These are phyloP conservation scores for Xylaria castorea DNA, from an alignment of 495 filamentous ascomycete genomes.

Conservation along the genomic window DNA sequence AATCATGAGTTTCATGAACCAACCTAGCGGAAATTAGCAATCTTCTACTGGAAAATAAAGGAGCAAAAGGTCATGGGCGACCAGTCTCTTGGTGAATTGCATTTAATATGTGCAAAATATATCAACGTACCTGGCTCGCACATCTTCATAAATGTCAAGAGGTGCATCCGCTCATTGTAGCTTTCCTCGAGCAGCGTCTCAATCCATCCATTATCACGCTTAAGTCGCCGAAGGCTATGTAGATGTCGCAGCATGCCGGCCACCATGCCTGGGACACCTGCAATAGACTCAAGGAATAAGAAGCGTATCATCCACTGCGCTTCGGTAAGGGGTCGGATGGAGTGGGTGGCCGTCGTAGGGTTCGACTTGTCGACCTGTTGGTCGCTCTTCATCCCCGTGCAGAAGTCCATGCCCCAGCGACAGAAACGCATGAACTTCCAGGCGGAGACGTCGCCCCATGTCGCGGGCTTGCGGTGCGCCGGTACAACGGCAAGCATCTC, in stretches of 20 bases:
- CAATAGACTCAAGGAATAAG: constrained; percentile 93
- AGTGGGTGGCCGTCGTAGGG: constrained; percentile 51
- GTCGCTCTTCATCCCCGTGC: constrained; percentile 51
- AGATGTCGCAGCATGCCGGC: constrained; percentile 92
- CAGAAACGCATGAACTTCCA: constrained; percentile 51
- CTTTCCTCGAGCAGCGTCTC: constrained; percentile 93
- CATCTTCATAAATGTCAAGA: constrained; percentile 93
- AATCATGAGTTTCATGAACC: constrained; percentile 88
- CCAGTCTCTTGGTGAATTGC: constrained; percentile 43
- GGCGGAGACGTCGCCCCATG: constrained; percentile 51
- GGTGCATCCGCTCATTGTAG: constrained; percentile 96
- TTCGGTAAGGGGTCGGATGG: constrained; percentile 54
- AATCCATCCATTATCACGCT: constrained; percentile 97
- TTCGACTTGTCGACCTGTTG: constrained; percentile 55
- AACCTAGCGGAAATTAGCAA: constrained; percentile 43
- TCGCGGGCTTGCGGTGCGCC: constrained; percentile 46
- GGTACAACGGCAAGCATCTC: constrained; percentile 53
- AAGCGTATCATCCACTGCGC: constrained; percentile 72
- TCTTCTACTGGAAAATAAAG: not conserved
- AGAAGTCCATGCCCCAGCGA: constrained; percentile 56
- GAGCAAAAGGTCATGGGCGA: not conserved
- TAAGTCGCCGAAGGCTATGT: constrained; percentile 79
- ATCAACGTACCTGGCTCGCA: constrained; percentile 68
- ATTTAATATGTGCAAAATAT: constrained; percentile 28
- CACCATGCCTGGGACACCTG: constrained; percentile 96